phyloP scores from a whole-genome alignment of 108 stramenopile genomes.

The Pseudonitzschia pungens region DNA sequence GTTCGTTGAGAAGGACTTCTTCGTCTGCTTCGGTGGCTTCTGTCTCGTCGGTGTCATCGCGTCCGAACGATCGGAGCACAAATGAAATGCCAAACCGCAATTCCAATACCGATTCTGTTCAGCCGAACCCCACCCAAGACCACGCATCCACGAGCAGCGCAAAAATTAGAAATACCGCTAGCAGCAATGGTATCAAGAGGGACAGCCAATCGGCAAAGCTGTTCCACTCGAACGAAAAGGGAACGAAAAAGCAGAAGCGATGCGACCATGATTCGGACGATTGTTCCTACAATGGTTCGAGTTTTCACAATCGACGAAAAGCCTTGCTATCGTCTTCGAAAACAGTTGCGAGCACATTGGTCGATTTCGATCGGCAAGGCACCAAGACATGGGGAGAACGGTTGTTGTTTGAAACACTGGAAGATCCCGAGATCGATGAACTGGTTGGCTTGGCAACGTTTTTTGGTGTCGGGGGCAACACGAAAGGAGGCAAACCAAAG shows the following conservation, averaged over 20 bases:
- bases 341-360: neutral
- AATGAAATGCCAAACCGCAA: no score
- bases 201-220: neutral
- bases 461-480: neutral
- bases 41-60: conserved; percentile 1
- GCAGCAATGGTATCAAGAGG: neutral
- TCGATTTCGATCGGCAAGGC: conserved; percentile 17
- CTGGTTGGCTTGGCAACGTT: conserved; percentile 33
- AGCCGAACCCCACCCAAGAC: no score
- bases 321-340: neutral
- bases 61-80: neutral
- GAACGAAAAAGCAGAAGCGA: conserved; percentile 13
- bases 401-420: conserved; percentile 14
- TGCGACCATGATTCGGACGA: conserved; percentile 16
- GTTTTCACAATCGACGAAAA: neutral
- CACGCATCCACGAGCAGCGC: neutral
- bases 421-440: conserved; percentile 10
- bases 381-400: conserved; percentile 10
- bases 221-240: conserved; percentile 9
- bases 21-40: conserved; percentile 13
- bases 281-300: neutral
- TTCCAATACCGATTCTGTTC: no score
- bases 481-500: neutral
- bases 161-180: neutral
- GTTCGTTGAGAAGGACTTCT: neutral